Evolutionary conservation across 805 yeast genomes (phyloP).

Genomic region (Candida verbasci): DNA sequence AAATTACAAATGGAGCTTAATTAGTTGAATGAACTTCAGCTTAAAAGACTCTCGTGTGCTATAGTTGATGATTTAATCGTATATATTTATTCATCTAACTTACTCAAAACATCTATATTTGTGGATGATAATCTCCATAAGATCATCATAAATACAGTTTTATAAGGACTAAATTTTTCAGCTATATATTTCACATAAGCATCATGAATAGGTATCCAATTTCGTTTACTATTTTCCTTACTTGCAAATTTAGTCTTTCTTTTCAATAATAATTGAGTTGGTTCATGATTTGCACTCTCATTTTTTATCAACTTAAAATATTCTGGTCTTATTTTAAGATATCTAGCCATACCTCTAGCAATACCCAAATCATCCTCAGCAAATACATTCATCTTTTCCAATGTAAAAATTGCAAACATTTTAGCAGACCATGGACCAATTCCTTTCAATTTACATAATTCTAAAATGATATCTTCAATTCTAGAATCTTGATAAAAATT

Average conservation of each 20-base stretch:
- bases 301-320: slow-evolving; percentile 40
- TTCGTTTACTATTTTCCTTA: slow-evolving; percentile 41
- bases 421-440: slow-evolving; percentile 85
- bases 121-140: slow-evolving; percentile 71
- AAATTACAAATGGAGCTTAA: too few relatives aligned
- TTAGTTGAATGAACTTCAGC: too few relatives aligned
- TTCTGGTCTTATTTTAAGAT: slow-evolving; percentile 51
- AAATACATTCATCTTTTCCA: slow-evolving; percentile 65
- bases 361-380: slow-evolving; percentile 80
- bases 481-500: slow-evolving; percentile 33
- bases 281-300: slow-evolving; percentile 28
- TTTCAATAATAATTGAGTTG: slow-evolving; percentile 24
- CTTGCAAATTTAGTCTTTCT: slow-evolving; percentile 34
- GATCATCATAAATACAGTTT: slow-evolving; percentile 62
- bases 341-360: slow-evolving; percentile 72
- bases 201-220: slow-evolving; percentile 66
- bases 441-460: slow-evolving; percentile 57
- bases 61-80: too few relatives aligned
- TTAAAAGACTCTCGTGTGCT: too few relatives aligned
- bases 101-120: slow-evolving; percentile 43
- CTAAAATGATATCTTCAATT: slow-evolving; percentile 45
- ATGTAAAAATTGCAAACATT: slow-evolving; percentile 75
- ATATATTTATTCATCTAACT: slow-evolving; percentile 10
- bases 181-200: slow-evolving; percentile 54
- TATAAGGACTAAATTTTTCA: slow-evolving; percentile 58